These are phyloP conservation scores for Lolium multiflorum DNA, from an alignment of 176 grass and related monocot genomes.

Conservation along the genomic window DNA sequence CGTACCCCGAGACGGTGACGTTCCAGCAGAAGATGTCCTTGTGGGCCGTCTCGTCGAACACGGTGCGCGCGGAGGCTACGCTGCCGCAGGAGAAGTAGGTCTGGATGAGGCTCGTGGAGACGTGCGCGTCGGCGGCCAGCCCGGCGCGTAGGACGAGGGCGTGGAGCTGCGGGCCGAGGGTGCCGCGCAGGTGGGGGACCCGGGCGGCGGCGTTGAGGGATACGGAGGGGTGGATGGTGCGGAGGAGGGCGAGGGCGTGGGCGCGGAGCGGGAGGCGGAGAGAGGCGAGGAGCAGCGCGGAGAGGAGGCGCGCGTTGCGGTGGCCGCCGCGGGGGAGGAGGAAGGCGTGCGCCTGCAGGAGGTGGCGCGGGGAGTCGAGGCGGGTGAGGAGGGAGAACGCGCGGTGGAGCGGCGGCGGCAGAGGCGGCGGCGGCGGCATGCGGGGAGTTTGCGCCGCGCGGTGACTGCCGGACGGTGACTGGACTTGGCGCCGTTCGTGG, in stretches of 20 bases:
- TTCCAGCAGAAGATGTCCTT: slow-evolving; percentile 74
- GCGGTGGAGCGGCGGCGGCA: slow-evolving; percentile 35
- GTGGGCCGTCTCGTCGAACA: slow-evolving; percentile 63
- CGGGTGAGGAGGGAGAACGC: slow-evolving; percentile 41
- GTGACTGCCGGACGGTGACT: not conserved
- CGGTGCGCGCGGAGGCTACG: slow-evolving; percentile 37
- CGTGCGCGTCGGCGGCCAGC: slow-evolving; percentile 43
- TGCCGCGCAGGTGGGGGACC: slow-evolving; percentile 12
- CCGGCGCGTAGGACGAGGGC: slow-evolving; percentile 46
- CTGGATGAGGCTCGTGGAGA: slow-evolving; percentile 57
- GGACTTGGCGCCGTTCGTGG: not conserved
- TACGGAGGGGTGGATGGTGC: slow-evolving; percentile 23
- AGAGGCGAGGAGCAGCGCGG: slow-evolving; percentile 34
- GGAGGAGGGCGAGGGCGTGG: slow-evolving; percentile 38
- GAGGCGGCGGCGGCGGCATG: slow-evolving; percentile 27
- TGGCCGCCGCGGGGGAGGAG: slow-evolving; percentile 48
- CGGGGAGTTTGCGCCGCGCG: not conserved
- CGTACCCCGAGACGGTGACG: slow-evolving; percentile 59
- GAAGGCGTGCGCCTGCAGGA: slow-evolving; percentile 48
- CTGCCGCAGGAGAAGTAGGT: slow-evolving; percentile 53
- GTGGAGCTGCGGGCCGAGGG: slow-evolving; percentile 56
- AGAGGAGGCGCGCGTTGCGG: slow-evolving; percentile 45
- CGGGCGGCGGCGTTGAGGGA: slow-evolving; percentile 37
- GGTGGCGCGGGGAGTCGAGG: not conserved
- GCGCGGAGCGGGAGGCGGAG: slow-evolving; percentile 41